phyloP scores from a whole-genome alignment of 768 basidiomycete genomes.

The Clitopilus passeckerianus region DNA sequence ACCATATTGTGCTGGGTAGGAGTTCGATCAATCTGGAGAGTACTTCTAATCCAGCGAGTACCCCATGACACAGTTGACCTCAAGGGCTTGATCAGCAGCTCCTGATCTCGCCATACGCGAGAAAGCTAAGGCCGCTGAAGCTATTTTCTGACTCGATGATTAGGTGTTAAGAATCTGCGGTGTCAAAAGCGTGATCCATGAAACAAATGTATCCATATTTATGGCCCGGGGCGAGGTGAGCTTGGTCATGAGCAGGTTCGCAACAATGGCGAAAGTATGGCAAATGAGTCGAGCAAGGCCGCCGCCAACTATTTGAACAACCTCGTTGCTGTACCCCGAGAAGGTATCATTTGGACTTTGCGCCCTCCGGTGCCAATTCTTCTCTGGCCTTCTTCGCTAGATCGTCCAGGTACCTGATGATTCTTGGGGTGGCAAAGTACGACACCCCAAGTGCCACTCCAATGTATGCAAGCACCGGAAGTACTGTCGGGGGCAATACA shows the following conservation, averaged over 20 bases:
- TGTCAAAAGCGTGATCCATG: too few species aligned
- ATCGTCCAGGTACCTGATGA: constrained; percentile 19
- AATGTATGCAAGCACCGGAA: constrained; percentile 28
- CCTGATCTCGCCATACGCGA: constrained; percentile 20
- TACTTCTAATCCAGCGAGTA: too few species aligned
- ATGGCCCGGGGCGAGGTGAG: too few species aligned
- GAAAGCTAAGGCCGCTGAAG: not conserved
- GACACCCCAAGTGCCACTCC: constrained; percentile 18
- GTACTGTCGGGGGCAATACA: constrained; percentile 51
- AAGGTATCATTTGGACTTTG: constrained; percentile 5
- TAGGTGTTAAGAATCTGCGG: too few species aligned
- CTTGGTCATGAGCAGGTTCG: not conserved
- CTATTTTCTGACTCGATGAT: too few species aligned
- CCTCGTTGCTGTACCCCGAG: too few species aligned
- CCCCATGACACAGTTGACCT: too few species aligned
- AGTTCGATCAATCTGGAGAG: not conserved
- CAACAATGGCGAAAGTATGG: not conserved
- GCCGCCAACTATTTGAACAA: too few species aligned
- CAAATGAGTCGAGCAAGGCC: too few species aligned
- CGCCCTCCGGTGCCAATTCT: constrained; percentile 8
- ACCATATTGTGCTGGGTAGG: not conserved
- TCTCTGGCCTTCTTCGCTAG: constrained; percentile 19
- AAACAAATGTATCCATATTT: too few species aligned
- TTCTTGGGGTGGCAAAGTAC: constrained; percentile 14
- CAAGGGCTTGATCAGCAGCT: not conserved